These are phyloP conservation scores for Bretziella fagacearum DNA, from an alignment of 2,329 filamentous ascomycete species.

Conservation along the genomic window DNA sequence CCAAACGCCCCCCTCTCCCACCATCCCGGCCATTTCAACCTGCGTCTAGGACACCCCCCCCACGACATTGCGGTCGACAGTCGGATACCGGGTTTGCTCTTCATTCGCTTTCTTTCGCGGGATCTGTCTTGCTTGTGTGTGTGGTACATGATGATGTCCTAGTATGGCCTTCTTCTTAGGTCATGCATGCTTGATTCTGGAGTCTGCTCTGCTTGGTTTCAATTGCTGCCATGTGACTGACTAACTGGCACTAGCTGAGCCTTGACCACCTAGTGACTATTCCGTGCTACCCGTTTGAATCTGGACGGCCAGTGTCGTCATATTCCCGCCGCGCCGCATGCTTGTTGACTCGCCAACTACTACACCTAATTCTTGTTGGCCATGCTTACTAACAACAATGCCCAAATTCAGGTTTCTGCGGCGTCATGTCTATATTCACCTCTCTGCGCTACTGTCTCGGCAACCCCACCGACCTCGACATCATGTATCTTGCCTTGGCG, in stretches of 20 bases:
- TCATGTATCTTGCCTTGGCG: constrained; percentile 65
- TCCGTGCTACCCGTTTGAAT: not conserved
- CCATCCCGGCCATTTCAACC: no score
- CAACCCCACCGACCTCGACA: constrained; percentile 44
- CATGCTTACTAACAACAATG: not conserved
- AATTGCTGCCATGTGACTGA: not conserved
- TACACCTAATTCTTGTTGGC: not conserved
- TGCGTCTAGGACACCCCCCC: no score
- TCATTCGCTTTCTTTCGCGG: no score
- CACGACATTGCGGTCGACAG: no score
- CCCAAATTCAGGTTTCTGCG: constrained; percentile 48
- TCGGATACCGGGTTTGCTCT: no score
- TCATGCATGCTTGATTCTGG: no score
- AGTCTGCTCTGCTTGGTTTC: no score
- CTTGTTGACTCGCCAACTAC: not conserved
- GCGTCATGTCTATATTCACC: constrained; percentile 88
- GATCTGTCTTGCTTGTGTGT: no score
- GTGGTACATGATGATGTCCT: no score
- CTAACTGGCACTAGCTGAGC: no score
- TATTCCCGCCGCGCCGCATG: not conserved
- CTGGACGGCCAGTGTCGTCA: constrained; percentile 2
- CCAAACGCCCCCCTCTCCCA: not conserved
- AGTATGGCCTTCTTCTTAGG: no score
- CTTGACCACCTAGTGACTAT: not conserved
- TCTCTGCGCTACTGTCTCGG: constrained; percentile 84